Base-by-base conservation (phyloP, 2,329 filamentous ascomycete species). In the Bipolaris bicolor region DNA sequence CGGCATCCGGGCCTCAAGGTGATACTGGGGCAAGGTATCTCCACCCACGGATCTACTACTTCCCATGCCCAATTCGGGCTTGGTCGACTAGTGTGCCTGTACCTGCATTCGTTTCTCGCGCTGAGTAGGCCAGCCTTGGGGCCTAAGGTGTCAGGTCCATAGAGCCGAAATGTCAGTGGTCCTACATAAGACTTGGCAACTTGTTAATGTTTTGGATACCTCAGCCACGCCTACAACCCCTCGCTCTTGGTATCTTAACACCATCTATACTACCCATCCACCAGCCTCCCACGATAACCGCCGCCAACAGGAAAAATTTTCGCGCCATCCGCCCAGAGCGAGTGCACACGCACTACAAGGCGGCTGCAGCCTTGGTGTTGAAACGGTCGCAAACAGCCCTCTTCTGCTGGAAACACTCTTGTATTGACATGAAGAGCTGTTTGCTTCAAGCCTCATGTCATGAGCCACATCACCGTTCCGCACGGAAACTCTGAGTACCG, bases 401-500 rank as follows among this genome's bases (percentile, higher is more conserved):
- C 31, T 43, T 26, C 49, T 48, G 56, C 57, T 49, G 48, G 53
- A 66, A 59, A 62, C 59, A 57, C 57, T 26, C 52, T 49, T 56
- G 57, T 50, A 61, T 43, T 54, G 29, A 52, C 39, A 49, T 63
- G 61, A 61, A 51, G 53, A 57, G 48, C 57, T 22, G 49, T 49
- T 36, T 64, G 63, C 63, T 61, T 64, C 63, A 68, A 55, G 34
- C 61, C 54, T 45, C 46, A 59, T 34, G 51, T 63, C 55, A 41
- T 61, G 56, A 69, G 58, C 63, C 66, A 69, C 63, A 61, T 55
- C 54, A 59, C 52, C 54, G 54, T 61, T 57, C 62, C 62, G 43
- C 57, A 55, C 72, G 71, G 72, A 66, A 69, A 64, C 55, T 39
- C 57, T 52, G 54, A 37, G 26, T 63, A 62, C 73, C 73, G 73